Evolutionary conservation across 179 eudicot species (phyloP).

Genomic region (Silene coronaria): DNA sequence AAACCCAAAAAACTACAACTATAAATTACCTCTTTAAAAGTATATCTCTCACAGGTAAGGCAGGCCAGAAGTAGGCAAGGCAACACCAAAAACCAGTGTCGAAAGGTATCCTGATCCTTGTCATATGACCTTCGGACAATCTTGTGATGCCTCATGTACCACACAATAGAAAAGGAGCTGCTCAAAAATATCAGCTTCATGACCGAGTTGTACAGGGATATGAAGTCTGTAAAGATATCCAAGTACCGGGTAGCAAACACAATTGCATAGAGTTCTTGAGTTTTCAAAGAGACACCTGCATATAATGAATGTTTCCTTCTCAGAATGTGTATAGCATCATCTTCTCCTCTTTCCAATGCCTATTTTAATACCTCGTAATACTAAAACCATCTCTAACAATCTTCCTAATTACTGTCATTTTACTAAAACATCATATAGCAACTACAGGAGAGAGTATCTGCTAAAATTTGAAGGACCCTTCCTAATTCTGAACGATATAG

Average conservation of each 20-base stretch:
- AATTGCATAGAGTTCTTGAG: slow-evolving; percentile 88
- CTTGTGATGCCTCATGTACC: slow-evolving; percentile 91
- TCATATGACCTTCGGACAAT: slow-evolving; percentile 88
- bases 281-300: slow-evolving; percentile 87
- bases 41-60: slow-evolving; percentile 61
- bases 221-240: slow-evolving; percentile 73
- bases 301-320: slow-evolving; percentile 1
- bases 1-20: neutral
- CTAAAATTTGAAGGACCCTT: too few relatives aligned
- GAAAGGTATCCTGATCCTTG: slow-evolving; percentile 91
- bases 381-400: too few relatives aligned
- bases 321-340: neutral
- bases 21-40: slow-evolving; percentile 64
- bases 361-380: too few relatives aligned
- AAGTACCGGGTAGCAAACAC: slow-evolving; percentile 90
- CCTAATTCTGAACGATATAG: too few relatives aligned
- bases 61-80: slow-evolving; percentile 77
- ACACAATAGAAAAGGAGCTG: slow-evolving; percentile 81
- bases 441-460: too few relatives aligned
- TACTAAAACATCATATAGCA: too few relatives aligned
- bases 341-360: too few relatives aligned
- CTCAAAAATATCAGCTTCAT: slow-evolving; percentile 89
- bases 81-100: slow-evolving; percentile 67
- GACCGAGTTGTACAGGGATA: slow-evolving; percentile 70
- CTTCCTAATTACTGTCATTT: too few relatives aligned